Evolutionary conservation across 805 yeast genomes (phyloP), one percentile per base, ranked within the genome.

Genomic region (Pichia kluyveri): DNA sequence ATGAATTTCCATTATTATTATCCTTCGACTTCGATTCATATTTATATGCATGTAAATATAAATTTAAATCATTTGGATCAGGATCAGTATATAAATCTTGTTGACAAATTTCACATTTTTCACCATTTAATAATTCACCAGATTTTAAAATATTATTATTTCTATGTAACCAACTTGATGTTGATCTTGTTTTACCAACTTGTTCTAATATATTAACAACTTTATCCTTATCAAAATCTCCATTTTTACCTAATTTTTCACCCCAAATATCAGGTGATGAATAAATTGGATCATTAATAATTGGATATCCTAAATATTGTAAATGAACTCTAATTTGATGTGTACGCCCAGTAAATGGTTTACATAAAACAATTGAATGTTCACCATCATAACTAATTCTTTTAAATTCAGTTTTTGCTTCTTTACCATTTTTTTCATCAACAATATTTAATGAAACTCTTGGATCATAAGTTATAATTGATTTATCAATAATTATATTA

Each of bases 321-420:
- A 93, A 67, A 68, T 93, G 99, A 1, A 93, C 96, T 51, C 99
- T 71, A 44, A 93, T 89, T 62, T 91, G 99, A 63, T 91, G 99
- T 0, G 97, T 88, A 60, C 99, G 73, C 0, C 99, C 99, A 0
- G 99, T 91, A 17, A 76, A 67, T 1, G 99, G 99, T 54, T 71
- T 75, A 65, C 98, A 91, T 51, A 79, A 72, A 4, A 93, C 96
- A 28, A 93, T 72, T 47, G 87, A 79, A 57, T 70, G 56, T 40
- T 72, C 60, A 1, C 84, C 77, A 65, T 90, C 87, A 58, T 74
- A 86, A n/a, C 85, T 74, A 0, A 85, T 67, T 43, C 86, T 71
- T 49, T 63, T 68, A 65, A 91, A 93, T 14, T 69, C 62, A 0
- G 99, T 93, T 45, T 65, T 75, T 8, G 97, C 90, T 46, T 39